Conservation (phyloP, 176 grass and related monocot genomes). For the Hordeum vulgare region DNA sequence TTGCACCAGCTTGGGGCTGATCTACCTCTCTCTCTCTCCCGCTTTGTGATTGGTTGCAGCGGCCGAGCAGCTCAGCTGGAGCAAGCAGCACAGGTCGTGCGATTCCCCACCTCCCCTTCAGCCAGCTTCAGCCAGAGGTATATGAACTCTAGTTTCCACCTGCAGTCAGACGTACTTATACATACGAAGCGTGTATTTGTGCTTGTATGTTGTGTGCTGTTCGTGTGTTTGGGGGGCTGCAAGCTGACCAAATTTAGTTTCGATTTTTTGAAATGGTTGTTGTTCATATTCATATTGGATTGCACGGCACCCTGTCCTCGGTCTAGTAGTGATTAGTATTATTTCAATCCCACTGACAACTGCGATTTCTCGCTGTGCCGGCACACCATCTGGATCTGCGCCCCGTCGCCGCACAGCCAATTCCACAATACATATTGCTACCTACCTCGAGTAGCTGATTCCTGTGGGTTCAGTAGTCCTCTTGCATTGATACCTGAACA, state of each 20-base stretch:
- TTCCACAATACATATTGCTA: background rate
- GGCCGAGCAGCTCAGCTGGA: background rate
- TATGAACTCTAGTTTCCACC: background rate
- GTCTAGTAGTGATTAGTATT: background rate
- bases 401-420: background rate
- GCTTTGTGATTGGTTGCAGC: background rate
- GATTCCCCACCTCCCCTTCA: no score
- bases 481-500: background rate
- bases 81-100: background rate
- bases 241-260: background rate
- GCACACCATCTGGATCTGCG: background rate
- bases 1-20: background rate
- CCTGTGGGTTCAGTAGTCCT: background rate
- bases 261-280: background rate
- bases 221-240: background rate
- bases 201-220: background rate
- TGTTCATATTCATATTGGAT: background rate
- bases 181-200: background rate
- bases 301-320: background rate
- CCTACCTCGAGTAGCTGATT: background rate
- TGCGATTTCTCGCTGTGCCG: background rate
- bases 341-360: background rate
- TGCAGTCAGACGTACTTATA: background rate
- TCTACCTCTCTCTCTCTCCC: background rate
- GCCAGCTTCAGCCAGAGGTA: background rate